Conservation (phyloP, 495 filamentous ascomycete species). For the Bacidia rubella region DNA sequence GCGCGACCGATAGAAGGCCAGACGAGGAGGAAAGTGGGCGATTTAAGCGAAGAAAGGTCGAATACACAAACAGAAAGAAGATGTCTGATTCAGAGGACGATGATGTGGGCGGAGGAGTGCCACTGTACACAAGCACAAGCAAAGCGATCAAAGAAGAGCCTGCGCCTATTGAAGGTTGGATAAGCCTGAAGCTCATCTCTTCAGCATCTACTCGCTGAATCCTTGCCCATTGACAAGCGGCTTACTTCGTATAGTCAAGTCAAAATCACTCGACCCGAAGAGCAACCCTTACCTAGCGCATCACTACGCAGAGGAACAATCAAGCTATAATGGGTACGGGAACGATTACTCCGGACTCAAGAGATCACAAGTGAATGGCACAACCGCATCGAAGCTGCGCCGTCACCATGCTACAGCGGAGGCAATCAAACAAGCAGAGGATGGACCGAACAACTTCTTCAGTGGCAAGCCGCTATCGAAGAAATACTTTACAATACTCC, state of each 20-base stretch:
- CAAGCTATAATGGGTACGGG: conserved; percentile 23
- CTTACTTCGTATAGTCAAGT: conserved; percentile 8
- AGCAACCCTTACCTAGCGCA: conserved; percentile 86
- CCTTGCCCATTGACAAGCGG: conserved; percentile 1
- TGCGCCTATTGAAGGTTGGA: not conserved
- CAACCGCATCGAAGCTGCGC: conserved; percentile 45
- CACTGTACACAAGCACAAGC: not conserved
- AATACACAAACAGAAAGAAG: conserved; percentile 12
- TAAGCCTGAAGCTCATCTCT: not conserved
- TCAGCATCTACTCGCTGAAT: too few relatives aligned
- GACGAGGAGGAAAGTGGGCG: conserved; percentile 30
- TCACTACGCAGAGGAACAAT: conserved; percentile 44
- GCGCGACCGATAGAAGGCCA: conserved; percentile 13
- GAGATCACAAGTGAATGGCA: conserved; percentile 17
- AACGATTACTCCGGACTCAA: conserved; percentile 25
- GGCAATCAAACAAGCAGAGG: conserved; percentile 59
- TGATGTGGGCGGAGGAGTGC: conserved; percentile 34
- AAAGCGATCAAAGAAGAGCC: not conserved
- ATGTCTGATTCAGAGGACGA: conserved; percentile 33
- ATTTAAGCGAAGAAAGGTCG: conserved; percentile 36
- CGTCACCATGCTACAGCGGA: conserved; percentile 71
- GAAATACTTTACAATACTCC: conserved; percentile 78
- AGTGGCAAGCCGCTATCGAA: conserved; percentile 59
- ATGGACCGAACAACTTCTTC: conserved; percentile 77
- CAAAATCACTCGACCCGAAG: conserved; percentile 36